These are phyloP conservation scores for Stephanodiscus minutulus DNA, from an alignment of 108 stramenopile genomes.

Conservation along the genomic window DNA sequence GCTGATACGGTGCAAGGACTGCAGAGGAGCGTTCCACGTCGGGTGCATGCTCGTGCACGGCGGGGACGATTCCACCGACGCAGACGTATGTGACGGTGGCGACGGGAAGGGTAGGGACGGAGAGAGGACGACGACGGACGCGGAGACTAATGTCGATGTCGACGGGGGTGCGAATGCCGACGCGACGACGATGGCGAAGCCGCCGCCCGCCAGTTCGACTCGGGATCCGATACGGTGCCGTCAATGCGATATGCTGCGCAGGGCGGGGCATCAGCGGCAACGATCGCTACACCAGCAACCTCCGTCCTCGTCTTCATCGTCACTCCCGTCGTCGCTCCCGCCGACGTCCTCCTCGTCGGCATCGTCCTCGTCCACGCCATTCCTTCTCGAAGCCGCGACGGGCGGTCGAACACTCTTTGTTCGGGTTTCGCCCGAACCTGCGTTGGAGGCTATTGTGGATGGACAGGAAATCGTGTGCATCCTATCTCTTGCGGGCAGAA, in stretches of 20 bases:
- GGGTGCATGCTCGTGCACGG: slow-evolving; percentile 33
- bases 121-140: slow-evolving; percentile 1
- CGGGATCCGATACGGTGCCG: slow-evolving; percentile 32
- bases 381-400: slow-evolving; percentile 24
- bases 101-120: neutral
- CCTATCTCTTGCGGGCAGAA: neutral
- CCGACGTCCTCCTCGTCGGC: neutral
- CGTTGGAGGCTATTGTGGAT: neutral
- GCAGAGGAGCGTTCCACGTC: slow-evolving; percentile 38
- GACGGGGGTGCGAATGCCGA: neutral
- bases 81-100: no score
- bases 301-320: neutral
- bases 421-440: slow-evolving; percentile 7
- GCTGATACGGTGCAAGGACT: slow-evolving; percentile 38
- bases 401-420: slow-evolving; percentile 13
- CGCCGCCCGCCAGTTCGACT: neutral
- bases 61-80: neutral
- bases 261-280: neutral
- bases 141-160: neutral
- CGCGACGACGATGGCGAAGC: neutral
- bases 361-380: neutral
- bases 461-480: neutral
- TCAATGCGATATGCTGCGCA: slow-evolving; percentile 18
- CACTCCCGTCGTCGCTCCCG: neutral
- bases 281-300: neutral